phyloP scores from a whole-genome alignment of 306 rosid genomes.

The Dalbergia cultrata region DNA sequence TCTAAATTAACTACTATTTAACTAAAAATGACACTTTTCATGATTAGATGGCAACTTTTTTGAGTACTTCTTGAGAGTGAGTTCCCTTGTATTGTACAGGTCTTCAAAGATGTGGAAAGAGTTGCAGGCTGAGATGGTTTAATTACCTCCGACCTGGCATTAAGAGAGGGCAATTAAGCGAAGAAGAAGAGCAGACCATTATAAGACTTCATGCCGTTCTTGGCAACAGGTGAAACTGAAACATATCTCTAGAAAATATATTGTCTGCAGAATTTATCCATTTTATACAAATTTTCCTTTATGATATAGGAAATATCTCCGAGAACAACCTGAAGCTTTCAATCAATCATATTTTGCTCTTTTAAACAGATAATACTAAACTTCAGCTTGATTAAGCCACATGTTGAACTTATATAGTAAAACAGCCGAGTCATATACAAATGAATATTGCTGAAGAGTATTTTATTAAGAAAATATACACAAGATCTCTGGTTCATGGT shows the following conservation, averaged over 20 bases:
- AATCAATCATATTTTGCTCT: background rate
- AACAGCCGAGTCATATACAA: no score
- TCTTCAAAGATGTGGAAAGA: slow-evolving; percentile 49
- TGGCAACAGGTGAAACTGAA: slow-evolving; percentile 39
- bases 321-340: background rate
- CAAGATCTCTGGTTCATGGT: no score
- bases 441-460: no score
- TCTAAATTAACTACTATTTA: no score
- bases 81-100: background rate
- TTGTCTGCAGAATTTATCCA: background rate
- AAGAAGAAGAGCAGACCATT: slow-evolving; percentile 34
- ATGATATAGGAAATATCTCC: background rate
- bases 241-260: background rate
- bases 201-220: slow-evolving; percentile 33
- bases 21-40: no score
- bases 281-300: background rate
- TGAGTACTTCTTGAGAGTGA: background rate
- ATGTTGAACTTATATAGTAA: background rate
- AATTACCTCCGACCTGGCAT: slow-evolving; percentile 47
- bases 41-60: background rate
- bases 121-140: slow-evolving; percentile 50
- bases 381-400: background rate
- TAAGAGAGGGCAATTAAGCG: slow-evolving; percentile 38
- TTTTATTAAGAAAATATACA: no score
- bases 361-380: background rate